Evolutionary conservation across 2,329 filamentous ascomycete genomes (phyloP), one percentile per base, ranked within the genome.

Genomic region (Blastomyces silverae): DNA sequence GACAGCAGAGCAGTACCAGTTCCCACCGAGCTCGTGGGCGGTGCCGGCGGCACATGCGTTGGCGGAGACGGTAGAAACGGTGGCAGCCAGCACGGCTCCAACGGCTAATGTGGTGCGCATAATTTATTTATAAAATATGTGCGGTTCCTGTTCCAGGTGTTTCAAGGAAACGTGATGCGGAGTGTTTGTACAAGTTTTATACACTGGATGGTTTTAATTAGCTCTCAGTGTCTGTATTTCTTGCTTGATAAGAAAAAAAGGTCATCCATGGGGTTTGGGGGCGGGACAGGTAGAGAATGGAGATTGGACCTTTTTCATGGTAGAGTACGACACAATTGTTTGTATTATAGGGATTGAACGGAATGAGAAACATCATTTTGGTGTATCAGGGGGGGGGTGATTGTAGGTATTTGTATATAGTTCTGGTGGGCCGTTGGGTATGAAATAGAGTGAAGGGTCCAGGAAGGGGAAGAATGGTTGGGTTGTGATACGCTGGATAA

Each of bases 1-100:
- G 65, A 91, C 87, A 50, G 81, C 72, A 64, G 85, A 80, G 75
- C 87, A 89, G 77, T 87, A 90, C 78, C 77, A 87, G 75, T 90
- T 90, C 66, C 85, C 84, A 31, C 71, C 72, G 64, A 79, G 74
- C 63, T 75, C 66, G 65, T 70, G 55, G 6, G 70, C 68, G 39
- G 64, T 58, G 4, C 68, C 70, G 22, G 64, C 56, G 48, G 63
- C 66, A 50, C 67, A 70, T 25, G 61, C 67, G 44, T 69, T 66
- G 31, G 70, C 67, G 8, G 67, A 65, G 60, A 67, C 69, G 60
- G 67, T 50, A n/a, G 65, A 57, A 60, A 70, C 37, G 62, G 66
- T 64, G 48, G 65, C 67, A 53, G 67, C 65, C 28, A 70, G 58
- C 13, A 65, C 64, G 61, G 67, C 66, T 61, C 66, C 67, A 39